phyloP scores from a whole-genome alignment of 2,329 filamentous ascomycete genomes.

The Lachnellula cervina region DNA sequence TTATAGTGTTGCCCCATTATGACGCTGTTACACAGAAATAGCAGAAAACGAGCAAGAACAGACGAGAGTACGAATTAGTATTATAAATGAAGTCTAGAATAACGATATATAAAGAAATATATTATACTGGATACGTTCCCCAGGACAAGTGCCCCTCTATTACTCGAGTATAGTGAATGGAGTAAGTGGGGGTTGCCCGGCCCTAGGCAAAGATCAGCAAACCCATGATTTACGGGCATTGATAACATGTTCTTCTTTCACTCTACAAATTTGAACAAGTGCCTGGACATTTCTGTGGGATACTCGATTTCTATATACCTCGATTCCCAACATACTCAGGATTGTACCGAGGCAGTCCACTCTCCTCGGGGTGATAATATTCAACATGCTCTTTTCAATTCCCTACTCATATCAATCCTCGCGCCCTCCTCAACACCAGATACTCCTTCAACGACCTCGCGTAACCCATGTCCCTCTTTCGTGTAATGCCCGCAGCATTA shows the following conservation, averaged over 20 bases:
- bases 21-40: neutral
- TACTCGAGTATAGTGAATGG: neutral
- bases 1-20: conserved; percentile 33
- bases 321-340: no score
- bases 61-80: neutral
- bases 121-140: neutral
- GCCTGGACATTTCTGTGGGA: no score
- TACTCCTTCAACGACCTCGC: neutral
- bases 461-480: conserved; percentile 8
- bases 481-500: conserved; percentile 15
- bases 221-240: neutral
- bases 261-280: no score
- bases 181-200: neutral
- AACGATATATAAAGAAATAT: neutral
- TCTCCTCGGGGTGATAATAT: no score
- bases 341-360: no score
- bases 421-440: neutral
- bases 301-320: no score
- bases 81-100: neutral
- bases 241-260: no score
- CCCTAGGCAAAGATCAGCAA: neutral
- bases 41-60: neutral
- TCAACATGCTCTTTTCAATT: no score
- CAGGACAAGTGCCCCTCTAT: neutral
- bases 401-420: neutral